A percentile compares a stretch with the other conserved stretches of the same genome.
Evolutionary conservation across 495 filamentous ascomycete genomes (phyloP).

Genomic region (Trichodelitschia bisporula): DNA sequence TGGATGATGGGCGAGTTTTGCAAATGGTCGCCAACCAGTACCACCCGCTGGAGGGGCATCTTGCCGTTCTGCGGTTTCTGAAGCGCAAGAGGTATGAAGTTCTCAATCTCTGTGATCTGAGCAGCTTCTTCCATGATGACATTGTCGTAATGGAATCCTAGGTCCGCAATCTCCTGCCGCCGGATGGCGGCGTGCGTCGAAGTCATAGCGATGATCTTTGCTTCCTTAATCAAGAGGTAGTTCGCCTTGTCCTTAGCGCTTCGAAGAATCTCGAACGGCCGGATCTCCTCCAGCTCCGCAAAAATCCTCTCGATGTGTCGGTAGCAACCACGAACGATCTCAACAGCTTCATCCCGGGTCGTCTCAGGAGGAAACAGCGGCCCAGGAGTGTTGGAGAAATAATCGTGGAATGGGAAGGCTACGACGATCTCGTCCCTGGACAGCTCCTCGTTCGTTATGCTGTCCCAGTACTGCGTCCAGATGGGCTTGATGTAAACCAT

Average conservation of each 20-base stretch:
- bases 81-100: conserved; percentile 78
- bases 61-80: conserved; percentile 60
- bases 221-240: conserved; percentile 85
- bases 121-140: conserved; percentile 98
- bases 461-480: conserved; percentile 67
- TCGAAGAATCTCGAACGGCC: conserved; percentile 84
- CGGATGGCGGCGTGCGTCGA: conserved; percentile 97
- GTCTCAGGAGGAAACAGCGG: conserved; percentile 48
- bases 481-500: conserved; percentile 69
- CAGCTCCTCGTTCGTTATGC: conserved; percentile 18
- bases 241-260: conserved; percentile 77
- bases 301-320: conserved; percentile 83
- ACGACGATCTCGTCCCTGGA: conserved; percentile 35
- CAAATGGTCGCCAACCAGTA: conserved; percentile 84
- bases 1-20: conserved; percentile 95
- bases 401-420: conserved; percentile 75
- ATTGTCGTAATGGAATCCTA: conserved; percentile 95
- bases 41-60: conserved; percentile 58
- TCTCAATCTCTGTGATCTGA: conserved; percentile 94
- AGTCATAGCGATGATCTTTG: conserved; percentile 93
- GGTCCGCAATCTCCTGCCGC: conserved; percentile 62
- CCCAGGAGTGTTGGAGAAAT: conserved; percentile 64
- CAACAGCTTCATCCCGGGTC: conserved; percentile 41
- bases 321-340: conserved; percentile 68
- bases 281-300: conserved; percentile 73